Percentiles rank a stretch among this genome's conserved stretches.
Conservation (phyloP, 148 eudicot genomes). For the Nyssa sinensis region DNA sequence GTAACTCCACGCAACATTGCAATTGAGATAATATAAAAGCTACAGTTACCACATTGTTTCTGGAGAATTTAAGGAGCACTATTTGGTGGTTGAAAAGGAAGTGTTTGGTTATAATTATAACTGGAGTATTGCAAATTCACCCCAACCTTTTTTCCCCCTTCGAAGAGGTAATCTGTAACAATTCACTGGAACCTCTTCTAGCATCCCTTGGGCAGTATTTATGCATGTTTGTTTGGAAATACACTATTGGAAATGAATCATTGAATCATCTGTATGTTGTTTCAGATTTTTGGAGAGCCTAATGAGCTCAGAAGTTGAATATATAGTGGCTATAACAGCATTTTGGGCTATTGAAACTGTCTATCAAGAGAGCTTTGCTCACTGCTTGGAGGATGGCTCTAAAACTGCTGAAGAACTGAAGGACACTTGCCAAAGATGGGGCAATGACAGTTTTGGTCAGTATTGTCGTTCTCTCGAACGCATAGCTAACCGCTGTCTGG, state of each 20-base stretch:
- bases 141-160: neutral
- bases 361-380: constrained; percentile 72
- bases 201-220: neutral
- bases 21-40: neutral
- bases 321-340: constrained; percentile 56
- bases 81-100: neutral
- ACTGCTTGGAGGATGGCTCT: constrained; percentile 59
- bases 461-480: constrained; percentile 51
- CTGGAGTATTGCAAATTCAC: neutral
- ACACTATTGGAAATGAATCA: neutral
- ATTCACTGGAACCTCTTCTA: neutral
- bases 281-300: constrained; percentile 68
- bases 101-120: neutral
- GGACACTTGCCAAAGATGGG: constrained; percentile 73
- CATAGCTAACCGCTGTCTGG: constrained; percentile 47
- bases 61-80: neutral
- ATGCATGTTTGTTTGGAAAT: neutral
- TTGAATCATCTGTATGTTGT: constrained; percentile 1
- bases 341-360: constrained; percentile 70
- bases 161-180: neutral
- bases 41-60: neutral
- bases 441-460: constrained; percentile 58
- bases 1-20: neutral
- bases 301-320: constrained; percentile 47
- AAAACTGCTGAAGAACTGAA: constrained; percentile 59